Evolutionary conservation across 345 rosid genomes (phyloP), one percentile per base, ranked within the genome.

Genomic region (Hevea brasiliensis): DNA sequence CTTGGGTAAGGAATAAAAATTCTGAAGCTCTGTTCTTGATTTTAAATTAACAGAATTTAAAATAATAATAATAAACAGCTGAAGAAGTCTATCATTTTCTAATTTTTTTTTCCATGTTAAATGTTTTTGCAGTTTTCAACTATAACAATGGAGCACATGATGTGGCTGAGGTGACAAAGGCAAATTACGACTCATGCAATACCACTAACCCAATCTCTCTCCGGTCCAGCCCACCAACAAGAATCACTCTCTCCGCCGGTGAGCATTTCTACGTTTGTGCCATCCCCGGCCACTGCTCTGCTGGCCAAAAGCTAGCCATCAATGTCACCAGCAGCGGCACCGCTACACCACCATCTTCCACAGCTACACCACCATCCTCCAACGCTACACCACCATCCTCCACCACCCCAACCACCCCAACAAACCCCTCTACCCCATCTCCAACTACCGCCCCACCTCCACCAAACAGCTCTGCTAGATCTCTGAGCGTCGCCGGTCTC

Each of bases 71-170:
- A 32, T 1, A 32, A 32, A 32, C 37, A 32, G 2, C 37, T 32
- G 37, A 32, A 32, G 37, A 32, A 32, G 37, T 32, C 37, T 32
- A 32, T 32, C 37, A 32, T 32, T 32, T 32, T 32, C 3, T n/a
- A n/a, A n/a, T 8, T 44, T 44, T 7, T 44, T 8, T 44, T 44
- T 44, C 13, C 9, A 0, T 44, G 9, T 7, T 44, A 44, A 7
- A 44, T 44, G 9, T 1, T 44, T 44, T 54, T 32, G 71, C 79
- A 89, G 91, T 85, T 48, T 89, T 89, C 75, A 86, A 84, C 29
- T 89, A 87, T 72, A 42, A 53, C n/a, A 69, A 73, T 59, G 88
- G 81, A 24, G 67, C 78, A n/a, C 92, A 89, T 66, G 82, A 87
- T 29, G 89, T 87, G 65, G 88, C 87, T 2, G 71, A 73, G 50